Evolutionary conservation across 169 alveolate genomes (phyloP).

Genomic region (Plasmodium inui): DNA sequence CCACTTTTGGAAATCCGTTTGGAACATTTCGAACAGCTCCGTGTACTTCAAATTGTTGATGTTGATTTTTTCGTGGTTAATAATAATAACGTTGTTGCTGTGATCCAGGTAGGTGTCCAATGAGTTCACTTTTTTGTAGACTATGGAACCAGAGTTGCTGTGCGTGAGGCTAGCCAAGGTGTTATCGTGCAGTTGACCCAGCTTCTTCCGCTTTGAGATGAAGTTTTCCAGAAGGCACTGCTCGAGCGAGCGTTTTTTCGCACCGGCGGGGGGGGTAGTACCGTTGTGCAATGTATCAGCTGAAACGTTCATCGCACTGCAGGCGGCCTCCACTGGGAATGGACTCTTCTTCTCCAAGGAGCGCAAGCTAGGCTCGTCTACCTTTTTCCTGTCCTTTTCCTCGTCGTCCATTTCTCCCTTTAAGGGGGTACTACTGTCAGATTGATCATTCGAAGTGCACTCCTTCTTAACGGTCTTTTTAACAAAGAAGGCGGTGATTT

Average conservation of each 20-base stretch:
- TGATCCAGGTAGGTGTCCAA: slow-evolving; percentile 4
- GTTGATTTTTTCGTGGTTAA: slow-evolving; percentile 41
- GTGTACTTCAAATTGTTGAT: slow-evolving; percentile 22
- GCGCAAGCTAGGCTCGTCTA: background rate
- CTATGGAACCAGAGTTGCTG: slow-evolving; percentile 1
- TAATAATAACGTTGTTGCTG: slow-evolving; percentile 23
- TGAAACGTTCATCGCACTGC: background rate
- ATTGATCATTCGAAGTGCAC: slow-evolving; percentile 17
- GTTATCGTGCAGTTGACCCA: slow-evolving; percentile 20
- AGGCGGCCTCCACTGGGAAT: background rate
- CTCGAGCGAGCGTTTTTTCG: slow-evolving; percentile 32
- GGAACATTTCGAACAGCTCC: slow-evolving; percentile 31
- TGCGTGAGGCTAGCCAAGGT: background rate
- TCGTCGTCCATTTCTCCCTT: background rate
- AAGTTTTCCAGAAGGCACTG: slow-evolving; percentile 32
- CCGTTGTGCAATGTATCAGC: background rate
- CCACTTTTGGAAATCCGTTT: slow-evolving; percentile 62
- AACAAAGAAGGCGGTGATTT: slow-evolving; percentile 77
- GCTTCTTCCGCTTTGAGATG: slow-evolving; percentile 40
- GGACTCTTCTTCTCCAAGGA: slow-evolving; percentile 42
- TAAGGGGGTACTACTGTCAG: background rate
- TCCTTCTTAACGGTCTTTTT: slow-evolving; percentile 63
- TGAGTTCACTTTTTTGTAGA: slow-evolving; percentile 25
- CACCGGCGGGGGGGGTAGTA: background rate
- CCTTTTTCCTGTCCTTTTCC: background rate